These are phyloP conservation scores for Cyclocybe cylindracea DNA, from an alignment of 768 basidiomycete genomes.

Conservation along the genomic window DNA sequence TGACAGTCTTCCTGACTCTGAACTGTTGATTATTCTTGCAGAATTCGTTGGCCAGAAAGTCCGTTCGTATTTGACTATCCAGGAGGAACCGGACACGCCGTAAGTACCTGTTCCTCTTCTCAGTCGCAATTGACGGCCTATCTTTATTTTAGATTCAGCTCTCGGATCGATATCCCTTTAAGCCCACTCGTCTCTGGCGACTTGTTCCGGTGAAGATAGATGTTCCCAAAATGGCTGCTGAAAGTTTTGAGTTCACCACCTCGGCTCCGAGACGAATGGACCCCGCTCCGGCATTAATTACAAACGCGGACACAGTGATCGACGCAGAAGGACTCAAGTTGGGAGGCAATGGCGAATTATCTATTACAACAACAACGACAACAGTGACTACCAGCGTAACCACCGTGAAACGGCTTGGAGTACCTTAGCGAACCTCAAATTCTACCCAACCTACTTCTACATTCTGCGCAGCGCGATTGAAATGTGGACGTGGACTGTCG, in stretches of 20 bases:
- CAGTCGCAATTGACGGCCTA: not conserved
- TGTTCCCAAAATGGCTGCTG: not conserved
- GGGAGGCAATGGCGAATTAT: slow-evolving; percentile 24
- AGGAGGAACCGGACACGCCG: slow-evolving; percentile 7
- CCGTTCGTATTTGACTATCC: slow-evolving; percentile 21
- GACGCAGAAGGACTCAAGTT: slow-evolving; percentile 23
- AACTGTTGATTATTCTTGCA: not conserved
- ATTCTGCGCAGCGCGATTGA: too few species aligned
- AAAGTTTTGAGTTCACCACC: slow-evolving; percentile 2
- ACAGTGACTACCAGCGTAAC: slow-evolving; percentile 29
- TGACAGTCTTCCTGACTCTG: too few species aligned
- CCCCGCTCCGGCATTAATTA: slow-evolving; percentile 4
- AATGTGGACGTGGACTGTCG: too few species aligned
- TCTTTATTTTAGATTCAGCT: slow-evolving; percentile 17
- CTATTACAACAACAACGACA: slow-evolving; percentile 32
- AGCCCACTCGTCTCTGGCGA: slow-evolving; percentile 20
- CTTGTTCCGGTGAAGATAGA: slow-evolving; percentile 10
- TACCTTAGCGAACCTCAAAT: not conserved
- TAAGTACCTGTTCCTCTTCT: not conserved
- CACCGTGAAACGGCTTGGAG: slow-evolving; percentile 18
- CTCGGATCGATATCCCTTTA: slow-evolving; percentile 13
- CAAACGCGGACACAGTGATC: slow-evolving; percentile 21
- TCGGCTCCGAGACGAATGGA: not conserved
- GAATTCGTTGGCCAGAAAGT: slow-evolving; percentile 27
- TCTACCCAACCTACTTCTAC: too few species aligned